These are phyloP conservation scores for Tubosaeta sp. DNA, from an alignment of 768 basidiomycete species.

Conservation along the genomic window DNA sequence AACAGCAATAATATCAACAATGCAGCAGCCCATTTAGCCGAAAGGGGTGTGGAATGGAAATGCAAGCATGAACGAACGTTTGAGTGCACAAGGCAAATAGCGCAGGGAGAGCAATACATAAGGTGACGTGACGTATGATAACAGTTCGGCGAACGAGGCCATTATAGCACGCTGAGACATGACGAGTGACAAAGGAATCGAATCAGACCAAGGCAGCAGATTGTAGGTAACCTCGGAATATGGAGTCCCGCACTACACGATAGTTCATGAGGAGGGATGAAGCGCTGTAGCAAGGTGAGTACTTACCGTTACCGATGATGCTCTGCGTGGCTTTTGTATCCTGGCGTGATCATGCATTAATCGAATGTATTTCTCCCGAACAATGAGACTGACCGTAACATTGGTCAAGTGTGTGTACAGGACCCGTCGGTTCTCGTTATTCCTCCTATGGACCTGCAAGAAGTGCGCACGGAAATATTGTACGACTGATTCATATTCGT, in stretches of 20 bases:
- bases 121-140: slow-evolving; percentile 7
- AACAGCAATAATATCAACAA: slow-evolving; percentile 10
- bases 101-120: slow-evolving; percentile 2
- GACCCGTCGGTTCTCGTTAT: slow-evolving; percentile 76
- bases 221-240: slow-evolving; percentile 70
- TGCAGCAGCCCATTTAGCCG: background rate
- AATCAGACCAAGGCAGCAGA: slow-evolving; percentile 63
- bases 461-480: slow-evolving; percentile 89
- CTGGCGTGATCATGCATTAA: slow-evolving; percentile 32
- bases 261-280: slow-evolving; percentile 7
- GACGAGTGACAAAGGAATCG: background rate
- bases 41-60: slow-evolving; percentile 2
- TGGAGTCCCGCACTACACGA: slow-evolving; percentile 61
- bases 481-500: slow-evolving; percentile 76
- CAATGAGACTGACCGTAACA: slow-evolving; percentile 52
- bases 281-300: background rate
- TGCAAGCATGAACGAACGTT: slow-evolving; percentile 2
- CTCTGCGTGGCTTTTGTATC: slow-evolving; percentile 81
- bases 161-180: background rate
- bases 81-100: background rate
- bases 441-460: slow-evolving; percentile 70
- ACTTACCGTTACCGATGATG: slow-evolving; percentile 76
- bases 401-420: slow-evolving; percentile 80
- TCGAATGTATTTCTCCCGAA: background rate
- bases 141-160: background rate